These are phyloP conservation scores for Ascochyta pisi DNA, from an alignment of 2,329 filamentous ascomycete genomes.

Conservation along the genomic window DNA sequence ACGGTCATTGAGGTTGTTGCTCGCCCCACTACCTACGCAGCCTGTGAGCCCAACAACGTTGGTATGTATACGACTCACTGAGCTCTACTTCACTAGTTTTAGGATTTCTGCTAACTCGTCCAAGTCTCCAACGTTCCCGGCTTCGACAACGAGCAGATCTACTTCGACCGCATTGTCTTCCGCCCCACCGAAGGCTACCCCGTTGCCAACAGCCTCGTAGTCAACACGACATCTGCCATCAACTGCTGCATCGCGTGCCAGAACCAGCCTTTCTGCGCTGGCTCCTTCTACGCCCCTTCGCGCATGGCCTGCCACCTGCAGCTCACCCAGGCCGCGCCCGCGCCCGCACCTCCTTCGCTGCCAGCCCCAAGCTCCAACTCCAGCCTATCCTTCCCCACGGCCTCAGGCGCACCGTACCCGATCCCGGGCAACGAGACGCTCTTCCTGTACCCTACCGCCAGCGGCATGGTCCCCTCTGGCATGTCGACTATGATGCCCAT, in stretches of 20 bases:
- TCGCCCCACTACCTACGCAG: slow-evolving; percentile 27
- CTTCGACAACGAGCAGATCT: slow-evolving; percentile 21
- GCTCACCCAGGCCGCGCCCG: slow-evolving; percentile 25
- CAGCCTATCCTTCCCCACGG: slow-evolving; percentile 1
- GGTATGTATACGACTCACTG: slow-evolving; percentile 20
- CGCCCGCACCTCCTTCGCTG: slow-evolving; percentile 7
- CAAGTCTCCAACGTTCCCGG: slow-evolving; percentile 31
- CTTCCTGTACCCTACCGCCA: slow-evolving; percentile 7
- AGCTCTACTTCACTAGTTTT: too few relatives aligned
- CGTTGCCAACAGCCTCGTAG: slow-evolving; percentile 28
- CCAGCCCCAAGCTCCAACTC: slow-evolving; percentile 9
- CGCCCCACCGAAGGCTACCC: slow-evolving; percentile 28
- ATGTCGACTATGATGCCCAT: slow-evolving; percentile 1
- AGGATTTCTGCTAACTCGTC: not conserved
- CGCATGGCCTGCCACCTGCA: slow-evolving; percentile 31
- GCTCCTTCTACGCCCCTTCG: slow-evolving; percentile 32
- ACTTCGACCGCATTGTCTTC: slow-evolving; percentile 33
- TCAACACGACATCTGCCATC: slow-evolving; percentile 16
- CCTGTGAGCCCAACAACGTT: slow-evolving; percentile 34
- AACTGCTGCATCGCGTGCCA: slow-evolving; percentile 40
- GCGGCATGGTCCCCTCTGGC: slow-evolving; percentile 1
- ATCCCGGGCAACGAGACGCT: slow-evolving; percentile 4
- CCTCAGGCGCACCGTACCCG: slow-evolving; percentile 8
- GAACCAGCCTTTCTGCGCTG: slow-evolving; percentile 32
- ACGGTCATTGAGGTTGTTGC: slow-evolving; percentile 22